Base-by-base conservation (phyloP, 257 asterid genomes). In the Gardenia jasminoides region DNA sequence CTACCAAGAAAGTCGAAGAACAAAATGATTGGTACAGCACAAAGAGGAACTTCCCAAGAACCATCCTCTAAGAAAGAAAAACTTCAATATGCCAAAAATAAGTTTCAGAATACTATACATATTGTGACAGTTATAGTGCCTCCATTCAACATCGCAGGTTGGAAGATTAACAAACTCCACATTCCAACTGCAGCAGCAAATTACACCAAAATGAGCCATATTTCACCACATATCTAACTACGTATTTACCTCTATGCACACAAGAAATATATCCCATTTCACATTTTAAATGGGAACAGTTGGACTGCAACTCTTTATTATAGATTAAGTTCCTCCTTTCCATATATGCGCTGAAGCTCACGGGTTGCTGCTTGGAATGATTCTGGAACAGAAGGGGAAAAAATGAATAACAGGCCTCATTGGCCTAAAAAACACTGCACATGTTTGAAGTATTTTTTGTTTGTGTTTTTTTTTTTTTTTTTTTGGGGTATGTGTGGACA, bases 321-420 rank as follows among this genome's bases (percentile, higher is more conserved):
- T 15, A 89, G 78, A 85, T 93, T 92, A 65, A 89, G 88, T 81
- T 89, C 92, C 83, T 93, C 97, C 90, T 95, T 95, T 74, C 97
- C 98, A 80, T 92, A 93, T 39, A 95, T 92, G 30, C 97, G 96
- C 85, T 85, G 97, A 79, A 93, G 97, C 88, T 95, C 99, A 1
- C 97, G 97, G 1, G 97, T 95, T 70, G 97, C 97, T 26, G 97
- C 99, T 93, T 91, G 94, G 82, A 87, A 95, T 26, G 99, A 95
- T 87, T 92, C 99, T 95, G 86, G 75, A 26, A 82, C 70, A 59
- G 61, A n/a, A 75, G 59, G 67, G 85, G 69, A 81, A 70, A 61
- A 26, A 26, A 64, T 64, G 39, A 24, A 50, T 22, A 41, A 31
- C 28, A 76, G 4, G 31, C 39, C 22, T 22, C 69, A 24, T 22